Percentiles rank a stretch among this genome's conserved stretches.
Evolutionary conservation across 1,139 yeast genomes (phyloP).

Genomic region (Fermentozyma sake): DNA sequence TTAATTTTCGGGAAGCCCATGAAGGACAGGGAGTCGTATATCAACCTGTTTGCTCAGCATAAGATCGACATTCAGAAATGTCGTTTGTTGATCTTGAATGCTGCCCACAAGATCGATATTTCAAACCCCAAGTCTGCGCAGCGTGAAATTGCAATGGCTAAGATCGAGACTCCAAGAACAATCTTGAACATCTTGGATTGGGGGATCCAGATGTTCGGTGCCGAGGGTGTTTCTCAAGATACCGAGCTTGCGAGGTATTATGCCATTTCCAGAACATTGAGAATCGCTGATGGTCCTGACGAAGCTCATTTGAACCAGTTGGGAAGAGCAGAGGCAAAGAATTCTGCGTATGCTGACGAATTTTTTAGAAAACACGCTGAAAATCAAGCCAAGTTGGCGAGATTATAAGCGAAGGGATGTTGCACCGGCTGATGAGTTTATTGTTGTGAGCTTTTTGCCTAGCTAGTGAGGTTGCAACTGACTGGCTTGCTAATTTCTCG

Average conservation of each 20-base stretch:
- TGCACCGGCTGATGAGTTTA: too few species aligned
- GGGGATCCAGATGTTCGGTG: conserved; percentile 68
- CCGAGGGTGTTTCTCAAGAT: conserved; percentile 65
- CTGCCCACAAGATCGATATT: conserved; percentile 61
- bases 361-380: conserved; percentile 26
- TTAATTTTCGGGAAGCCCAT: conserved; percentile 55
- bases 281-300: conserved; percentile 76
- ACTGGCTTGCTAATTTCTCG: too few species aligned
- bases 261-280: conserved; percentile 53
- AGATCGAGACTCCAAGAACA: conserved; percentile 62
- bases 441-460: too few species aligned
- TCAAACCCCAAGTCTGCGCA: conserved; percentile 54
- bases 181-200: conserved; percentile 54
- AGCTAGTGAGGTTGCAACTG: too few species aligned
- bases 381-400: conserved; percentile 19
- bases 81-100: conserved; percentile 55
- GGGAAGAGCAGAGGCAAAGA: conserved; percentile 44
- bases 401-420: too few species aligned
- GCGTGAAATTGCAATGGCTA: conserved; percentile 63
- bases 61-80: conserved; percentile 58
- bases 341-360: conserved; percentile 27
- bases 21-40: conserved; percentile 50
- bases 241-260: conserved; percentile 57
- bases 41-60: conserved; percentile 50
- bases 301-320: conserved; percentile 66